Conservation (phyloP, 2,329 filamentous ascomycete genomes). For the Orbilia javanica region DNA sequence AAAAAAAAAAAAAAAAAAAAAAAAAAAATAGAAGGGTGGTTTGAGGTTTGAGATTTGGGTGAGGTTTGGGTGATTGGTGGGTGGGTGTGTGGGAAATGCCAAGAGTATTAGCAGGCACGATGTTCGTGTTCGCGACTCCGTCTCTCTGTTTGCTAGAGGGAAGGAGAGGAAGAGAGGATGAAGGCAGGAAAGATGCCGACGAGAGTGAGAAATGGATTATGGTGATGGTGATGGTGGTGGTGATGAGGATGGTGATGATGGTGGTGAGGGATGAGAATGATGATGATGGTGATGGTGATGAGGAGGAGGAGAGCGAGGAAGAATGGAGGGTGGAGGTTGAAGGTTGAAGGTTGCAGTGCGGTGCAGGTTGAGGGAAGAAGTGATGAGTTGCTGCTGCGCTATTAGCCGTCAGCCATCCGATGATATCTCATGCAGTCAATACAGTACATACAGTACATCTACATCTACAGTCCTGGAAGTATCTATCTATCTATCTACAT, state of each 20-base stretch:
- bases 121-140: constrained; percentile 23
- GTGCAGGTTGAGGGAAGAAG: neutral
- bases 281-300: constrained; percentile 41
- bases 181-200: constrained; percentile 10
- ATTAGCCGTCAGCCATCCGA: no score
- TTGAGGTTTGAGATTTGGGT: no score
- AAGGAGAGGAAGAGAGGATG: neutral
- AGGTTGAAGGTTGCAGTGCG: neutral
- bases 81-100: constrained; percentile 34
- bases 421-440: neutral
- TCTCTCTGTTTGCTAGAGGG: constrained; percentile 42
- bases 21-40: neutral
- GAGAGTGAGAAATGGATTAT: constrained; percentile 21
- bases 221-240: constrained; percentile 54
- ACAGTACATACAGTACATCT: neutral
- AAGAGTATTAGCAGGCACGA: constrained; percentile 1
- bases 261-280: constrained; percentile 47
- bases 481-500: neutral
- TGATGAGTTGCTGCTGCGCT: no score
- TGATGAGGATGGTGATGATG: constrained; percentile 60
- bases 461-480: neutral
- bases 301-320: constrained; percentile 18
- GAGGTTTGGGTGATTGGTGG: no score
- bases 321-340: neutral
- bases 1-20: no score